These are phyloP conservation scores for Crataegus laevigata DNA, from an alignment of 306 rosid species.

Conservation along the genomic window DNA sequence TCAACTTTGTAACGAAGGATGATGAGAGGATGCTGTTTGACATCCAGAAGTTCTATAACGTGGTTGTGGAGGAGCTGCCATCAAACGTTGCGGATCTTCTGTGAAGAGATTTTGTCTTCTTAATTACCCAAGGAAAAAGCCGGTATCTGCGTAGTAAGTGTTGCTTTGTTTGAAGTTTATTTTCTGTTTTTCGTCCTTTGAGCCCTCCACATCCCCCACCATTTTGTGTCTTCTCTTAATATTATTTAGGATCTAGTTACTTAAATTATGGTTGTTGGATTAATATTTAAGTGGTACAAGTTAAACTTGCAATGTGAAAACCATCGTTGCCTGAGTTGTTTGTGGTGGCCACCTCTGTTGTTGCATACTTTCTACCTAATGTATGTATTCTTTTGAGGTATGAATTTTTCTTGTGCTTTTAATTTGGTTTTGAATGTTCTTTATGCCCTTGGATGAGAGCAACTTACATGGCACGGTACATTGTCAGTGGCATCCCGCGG, in stretches of 20 bases:
- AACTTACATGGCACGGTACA: not conserved
- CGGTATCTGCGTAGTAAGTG: conserved; percentile 26
- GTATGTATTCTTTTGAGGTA: not conserved
- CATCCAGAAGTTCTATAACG: conserved; percentile 76
- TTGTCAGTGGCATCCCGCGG: not conserved
- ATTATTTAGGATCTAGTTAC: conserved; percentile 22
- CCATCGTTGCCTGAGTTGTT: conserved; percentile 21
- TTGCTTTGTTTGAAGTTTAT: conserved; percentile 17
- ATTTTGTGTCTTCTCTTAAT: conserved; percentile 13
- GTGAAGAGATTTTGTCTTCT: conserved; percentile 42
- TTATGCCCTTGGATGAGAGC: not conserved
- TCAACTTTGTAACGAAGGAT: conserved; percentile 57
- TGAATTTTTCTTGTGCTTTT: not conserved
- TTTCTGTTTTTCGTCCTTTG: not conserved
- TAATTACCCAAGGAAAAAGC: not conserved
- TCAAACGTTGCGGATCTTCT: conserved; percentile 78
- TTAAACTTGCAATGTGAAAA: conserved; percentile 25
- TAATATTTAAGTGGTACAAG: conserved; percentile 13
- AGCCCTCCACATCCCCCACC: not conserved
- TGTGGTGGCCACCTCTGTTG: conserved; percentile 5
- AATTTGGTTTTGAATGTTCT: not conserved
- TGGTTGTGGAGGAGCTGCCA: conserved; percentile 70
- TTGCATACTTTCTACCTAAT: conserved; percentile 18
- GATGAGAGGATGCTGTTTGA: conserved; percentile 65
- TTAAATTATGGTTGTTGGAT: conserved; percentile 22